Percentiles rank a stretch among this genome's conserved stretches.
These are phyloP conservation scores for Alternaria infectoria DNA, from an alignment of 2,329 filamentous ascomycete genomes.

Conservation along the genomic window DNA sequence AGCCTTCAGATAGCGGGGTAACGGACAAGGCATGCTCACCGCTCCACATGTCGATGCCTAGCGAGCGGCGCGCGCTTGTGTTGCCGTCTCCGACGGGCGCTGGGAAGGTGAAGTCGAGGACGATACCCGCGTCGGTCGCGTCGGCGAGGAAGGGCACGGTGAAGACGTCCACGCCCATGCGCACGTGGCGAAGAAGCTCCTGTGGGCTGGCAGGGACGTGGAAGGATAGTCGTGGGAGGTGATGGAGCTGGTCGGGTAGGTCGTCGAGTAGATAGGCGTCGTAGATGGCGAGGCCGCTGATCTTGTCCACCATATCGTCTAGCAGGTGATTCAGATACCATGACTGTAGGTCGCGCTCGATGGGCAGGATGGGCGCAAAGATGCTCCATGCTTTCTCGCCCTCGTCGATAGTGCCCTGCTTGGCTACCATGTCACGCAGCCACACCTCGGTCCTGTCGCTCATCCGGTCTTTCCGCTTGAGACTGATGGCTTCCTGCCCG, in stretches of 20 bases:
- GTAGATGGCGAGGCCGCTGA: constrained; percentile 77
- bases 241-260: constrained; percentile 65
- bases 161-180: constrained; percentile 80
- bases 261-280: constrained; percentile 72
- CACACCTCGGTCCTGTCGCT: constrained; percentile 84
- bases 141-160: constrained; percentile 75
- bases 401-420: constrained; percentile 42
- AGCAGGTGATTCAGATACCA: constrained; percentile 79
- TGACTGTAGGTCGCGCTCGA: constrained; percentile 76
- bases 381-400: constrained; percentile 46
- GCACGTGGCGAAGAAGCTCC: constrained; percentile 75
- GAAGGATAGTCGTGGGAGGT: constrained; percentile 77
- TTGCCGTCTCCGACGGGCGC: constrained; percentile 28
- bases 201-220: constrained; percentile 74
- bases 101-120: constrained; percentile 79
- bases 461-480: constrained; percentile 82
- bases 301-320: constrained; percentile 62
- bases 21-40: constrained; percentile 65
- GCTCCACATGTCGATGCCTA: constrained; percentile 83
- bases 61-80: constrained; percentile 32
- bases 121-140: constrained; percentile 83
- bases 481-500: constrained; percentile 61
- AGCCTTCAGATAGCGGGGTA: constrained; percentile 66
- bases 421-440: constrained; percentile 71
- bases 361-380: constrained; percentile 72